Conservation (phyloP, 345 rosid genomes). For the Stellera chamaejasme region DNA sequence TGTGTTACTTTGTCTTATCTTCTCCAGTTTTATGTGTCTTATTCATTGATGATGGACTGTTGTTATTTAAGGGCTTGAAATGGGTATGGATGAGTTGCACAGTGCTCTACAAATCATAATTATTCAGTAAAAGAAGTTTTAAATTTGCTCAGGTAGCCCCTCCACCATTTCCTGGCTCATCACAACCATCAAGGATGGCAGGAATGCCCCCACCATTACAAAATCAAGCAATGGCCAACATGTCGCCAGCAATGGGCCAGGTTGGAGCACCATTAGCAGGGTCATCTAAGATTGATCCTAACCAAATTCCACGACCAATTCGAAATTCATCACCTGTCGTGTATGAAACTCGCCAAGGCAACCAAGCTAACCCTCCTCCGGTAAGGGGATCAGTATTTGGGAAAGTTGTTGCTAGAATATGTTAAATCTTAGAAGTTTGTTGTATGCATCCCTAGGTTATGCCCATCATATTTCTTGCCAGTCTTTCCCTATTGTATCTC, state of each 20-base stretch:
- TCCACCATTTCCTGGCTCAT: constrained; percentile 46
- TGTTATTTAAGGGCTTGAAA: too few species aligned
- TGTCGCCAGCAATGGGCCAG: constrained; percentile 73
- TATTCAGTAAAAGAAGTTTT: constrained; percentile 11
- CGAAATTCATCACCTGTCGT: constrained; percentile 54
- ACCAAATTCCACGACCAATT: constrained; percentile 92
- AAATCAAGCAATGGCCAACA: constrained; percentile 74
- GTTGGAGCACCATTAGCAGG: constrained; percentile 61
- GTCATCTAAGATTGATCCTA: constrained; percentile 83
- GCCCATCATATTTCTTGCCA: too few species aligned
- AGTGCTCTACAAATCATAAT: not conserved
- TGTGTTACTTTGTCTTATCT: too few species aligned
- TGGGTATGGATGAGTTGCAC: not conserved
- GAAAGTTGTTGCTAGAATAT: constrained; percentile 10
- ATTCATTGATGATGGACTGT: too few species aligned
- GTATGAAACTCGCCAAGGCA: constrained; percentile 79
- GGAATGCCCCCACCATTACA: constrained; percentile 82
- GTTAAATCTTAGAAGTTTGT: constrained; percentile 1
- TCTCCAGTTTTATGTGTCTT: too few species aligned
- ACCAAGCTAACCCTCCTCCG: constrained; percentile 92
- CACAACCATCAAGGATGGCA: constrained; percentile 65
- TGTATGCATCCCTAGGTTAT: too few species aligned
- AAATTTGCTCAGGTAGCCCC: constrained; percentile 45
- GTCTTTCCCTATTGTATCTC: not conserved
- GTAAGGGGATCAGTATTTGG: constrained; percentile 23